Base-by-base conservation (phyloP, 2,329 filamentous ascomycete species). In the Rutstroemia sp. region DNA sequence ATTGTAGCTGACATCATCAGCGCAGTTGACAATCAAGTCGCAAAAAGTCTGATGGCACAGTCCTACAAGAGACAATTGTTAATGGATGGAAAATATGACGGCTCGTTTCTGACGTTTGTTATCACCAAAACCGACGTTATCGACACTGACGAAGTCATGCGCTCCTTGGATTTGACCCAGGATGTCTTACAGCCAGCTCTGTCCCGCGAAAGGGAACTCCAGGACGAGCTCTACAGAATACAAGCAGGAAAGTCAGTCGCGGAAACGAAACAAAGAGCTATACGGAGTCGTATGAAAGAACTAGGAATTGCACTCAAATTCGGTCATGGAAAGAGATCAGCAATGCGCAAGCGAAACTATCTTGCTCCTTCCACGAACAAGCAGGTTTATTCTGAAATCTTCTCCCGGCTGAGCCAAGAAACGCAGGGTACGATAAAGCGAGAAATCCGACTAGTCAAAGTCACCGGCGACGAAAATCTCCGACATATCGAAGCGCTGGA, bases 71-170 rank as follows among this genome's bases (percentile, higher is more conserved):
- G 52, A 10, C 46, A 55, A 21, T 2, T 55, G 9, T 27, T 55
- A 9, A 55, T 55, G 52, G 46, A 55, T 17, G 45, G 52, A 0
- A 55, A 50, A 7, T 55, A 55, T 5, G 52, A 50, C 3, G 16
- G 16, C 1, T n/a, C 42, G 1, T 50, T 42, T 5, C 23, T 55
- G 1, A 55, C 52, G 1, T 55, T 55, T 4, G 27, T 55, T 0
- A 50, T 50, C 37, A 37, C 52, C 1, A 55, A 55, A 2, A 55
- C 52, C 0, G 52, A 50, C 1, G 50, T 50, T 1, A 55, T 50
- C 46, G 49, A 50, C 5, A 55, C 2, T 5, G 21, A 30, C 1
- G 45, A 55, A 4, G 52, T 50, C 0, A 34, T 55, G 0, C 3
- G 12, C 2, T 55, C 46, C 0, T 7, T 55, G 0, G 9, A 55